These are phyloP conservation scores for Picochlorum sp. DNA, from an alignment of 139 green algal genomes.

Conservation along the genomic window DNA sequence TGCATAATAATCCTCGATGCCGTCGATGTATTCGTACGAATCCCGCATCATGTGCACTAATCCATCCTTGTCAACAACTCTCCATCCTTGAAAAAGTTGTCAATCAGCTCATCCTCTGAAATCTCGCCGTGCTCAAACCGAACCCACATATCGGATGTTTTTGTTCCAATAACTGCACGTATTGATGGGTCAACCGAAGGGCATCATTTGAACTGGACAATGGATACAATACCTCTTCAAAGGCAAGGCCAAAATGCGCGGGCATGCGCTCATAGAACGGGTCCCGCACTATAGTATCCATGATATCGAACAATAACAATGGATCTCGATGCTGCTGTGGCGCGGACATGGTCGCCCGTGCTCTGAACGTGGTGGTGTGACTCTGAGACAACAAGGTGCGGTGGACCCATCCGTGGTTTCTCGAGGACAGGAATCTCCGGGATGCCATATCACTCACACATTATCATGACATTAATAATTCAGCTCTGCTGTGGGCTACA, in stretches of 20 bases:
- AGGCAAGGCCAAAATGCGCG: conserved; percentile 51
- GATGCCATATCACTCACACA: too few species aligned
- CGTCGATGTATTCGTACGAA: conserved; percentile 71
- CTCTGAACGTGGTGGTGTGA: too few species aligned
- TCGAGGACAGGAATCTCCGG: too few species aligned
- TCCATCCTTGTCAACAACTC: conserved; percentile 48
- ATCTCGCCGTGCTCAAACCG: conserved; percentile 74
- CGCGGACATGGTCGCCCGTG: too few species aligned
- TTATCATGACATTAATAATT: too few species aligned
- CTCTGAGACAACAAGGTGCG: too few species aligned
- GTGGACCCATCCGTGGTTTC: too few species aligned
- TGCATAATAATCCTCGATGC: conserved; percentile 61
- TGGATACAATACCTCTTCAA: conserved; percentile 24
- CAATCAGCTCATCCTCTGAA: conserved; percentile 51
- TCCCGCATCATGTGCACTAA: conserved; percentile 54
- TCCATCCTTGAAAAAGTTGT: conserved; percentile 72
- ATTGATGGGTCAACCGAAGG: not conserved
- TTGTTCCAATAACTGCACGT: conserved; percentile 44
- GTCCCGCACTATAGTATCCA: conserved; percentile 67
- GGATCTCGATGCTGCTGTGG: conserved; percentile 8
- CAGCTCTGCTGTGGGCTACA: too few species aligned
- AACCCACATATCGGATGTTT: conserved; percentile 82
- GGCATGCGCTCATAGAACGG: conserved; percentile 80
- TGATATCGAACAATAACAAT: conserved; percentile 54
- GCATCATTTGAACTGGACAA: conserved; percentile 52